A percentile compares a stretch with the other conserved stretches of the same genome.
Evolutionary conservation across 805 yeast species (phyloP).

Genomic region (Dipodascopsis tothii): DNA sequence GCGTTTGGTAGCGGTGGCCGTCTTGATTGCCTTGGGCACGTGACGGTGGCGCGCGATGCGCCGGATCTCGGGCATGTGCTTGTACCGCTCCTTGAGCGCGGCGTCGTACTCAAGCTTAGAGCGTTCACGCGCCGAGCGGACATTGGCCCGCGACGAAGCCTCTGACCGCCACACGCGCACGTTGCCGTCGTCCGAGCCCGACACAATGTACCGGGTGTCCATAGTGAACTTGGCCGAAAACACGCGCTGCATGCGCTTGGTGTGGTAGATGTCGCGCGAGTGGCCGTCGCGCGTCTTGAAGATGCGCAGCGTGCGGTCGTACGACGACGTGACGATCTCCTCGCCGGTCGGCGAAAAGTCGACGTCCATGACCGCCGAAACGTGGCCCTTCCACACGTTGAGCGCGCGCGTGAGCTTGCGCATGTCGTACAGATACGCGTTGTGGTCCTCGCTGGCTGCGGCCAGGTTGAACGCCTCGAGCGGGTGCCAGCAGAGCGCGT

Average conservation of each 20-base stretch:
- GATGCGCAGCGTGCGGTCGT: constrained; percentile 85
- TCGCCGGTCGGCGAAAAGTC: constrained; percentile 97
- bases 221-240: constrained; percentile 76
- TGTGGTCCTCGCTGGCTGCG: constrained; percentile 89
- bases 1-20: constrained; percentile 78
- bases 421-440: constrained; percentile 93
- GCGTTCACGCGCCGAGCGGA: constrained; percentile 73
- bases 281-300: constrained; percentile 75
- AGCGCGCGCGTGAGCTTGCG: constrained; percentile 74
- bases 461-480: constrained; percentile 95
- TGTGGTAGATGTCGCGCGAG: constrained; percentile 89
- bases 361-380: constrained; percentile 87
- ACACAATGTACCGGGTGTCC: constrained; percentile 78
- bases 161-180: constrained; percentile 86
- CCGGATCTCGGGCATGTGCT: constrained; percentile 92
- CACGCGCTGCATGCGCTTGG: constrained; percentile 95
- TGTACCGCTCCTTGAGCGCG: constrained; percentile 84
- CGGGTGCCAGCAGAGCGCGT: constrained; percentile 91
- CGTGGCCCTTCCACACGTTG: constrained; percentile 90
- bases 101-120: constrained; percentile 82
- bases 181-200: constrained; percentile 95
- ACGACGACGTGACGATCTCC: constrained; percentile 89
- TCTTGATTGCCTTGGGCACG: constrained; percentile 77
- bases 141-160: constrained; percentile 76
- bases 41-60: constrained; percentile 90